Evolutionary conservation across 1,139 yeast species (phyloP).

Genomic region (Candida tetrigidarum): DNA sequence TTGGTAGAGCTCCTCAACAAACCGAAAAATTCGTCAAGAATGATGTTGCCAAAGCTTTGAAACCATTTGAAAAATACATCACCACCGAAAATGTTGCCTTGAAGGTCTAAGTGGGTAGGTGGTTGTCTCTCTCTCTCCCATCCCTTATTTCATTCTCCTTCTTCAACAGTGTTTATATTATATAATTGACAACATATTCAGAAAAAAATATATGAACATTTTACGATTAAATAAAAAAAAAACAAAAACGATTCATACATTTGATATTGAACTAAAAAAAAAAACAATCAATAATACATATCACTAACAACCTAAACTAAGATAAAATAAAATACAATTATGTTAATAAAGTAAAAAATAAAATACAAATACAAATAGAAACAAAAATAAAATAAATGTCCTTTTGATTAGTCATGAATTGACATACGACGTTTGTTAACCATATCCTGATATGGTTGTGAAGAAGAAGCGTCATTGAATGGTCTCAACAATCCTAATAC

Average conservation of each 20-base stretch:
- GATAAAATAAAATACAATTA: not conserved
- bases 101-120: constrained; percentile 31
- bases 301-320: not conserved
- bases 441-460: constrained; percentile 9
- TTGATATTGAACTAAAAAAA: not conserved
- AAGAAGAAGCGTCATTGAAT: not conserved
- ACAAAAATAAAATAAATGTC: not conserved
- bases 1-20: constrained; percentile 99
- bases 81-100: constrained; percentile 63
- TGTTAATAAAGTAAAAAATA: not conserved
- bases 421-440: constrained; percentile 4
- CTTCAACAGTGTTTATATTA: too few relatives aligned
- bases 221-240: not conserved
- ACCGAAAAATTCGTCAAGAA: constrained; percentile 88
- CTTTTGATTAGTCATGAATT: not conserved
- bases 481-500: constrained; percentile 10
- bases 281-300: not conserved
- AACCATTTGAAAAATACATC: constrained; percentile 64
- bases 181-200: not conserved
- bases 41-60: constrained; percentile 84
- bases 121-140: too few relatives aligned
- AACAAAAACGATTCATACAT: not conserved
- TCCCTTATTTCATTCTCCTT: not conserved
- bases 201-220: too few relatives aligned
- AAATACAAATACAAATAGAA: not conserved